phyloP scores from a whole-genome alignment of 2,329 filamentous ascomycete genomes.

The Emergomyces orientalis region DNA sequence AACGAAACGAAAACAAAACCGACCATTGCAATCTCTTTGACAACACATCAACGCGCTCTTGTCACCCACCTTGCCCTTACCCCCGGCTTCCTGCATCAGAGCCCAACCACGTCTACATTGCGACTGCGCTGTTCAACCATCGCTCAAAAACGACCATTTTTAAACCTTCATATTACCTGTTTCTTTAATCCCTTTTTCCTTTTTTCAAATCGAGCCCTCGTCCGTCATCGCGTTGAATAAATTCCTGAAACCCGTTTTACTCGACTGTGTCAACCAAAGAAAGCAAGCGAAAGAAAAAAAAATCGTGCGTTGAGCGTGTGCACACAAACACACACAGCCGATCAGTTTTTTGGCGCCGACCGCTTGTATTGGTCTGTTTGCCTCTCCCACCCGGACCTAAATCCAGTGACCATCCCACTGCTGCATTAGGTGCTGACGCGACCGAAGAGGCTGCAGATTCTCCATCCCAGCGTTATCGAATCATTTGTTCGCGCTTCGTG shows the following conservation, averaged over 20 bases:
- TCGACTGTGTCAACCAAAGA: constrained; percentile 6
- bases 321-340: neutral
- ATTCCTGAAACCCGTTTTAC: neutral
- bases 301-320: neutral
- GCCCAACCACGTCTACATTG: constrained; percentile 14
- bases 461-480: constrained; percentile 29
- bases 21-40: constrained; percentile 10
- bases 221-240: neutral
- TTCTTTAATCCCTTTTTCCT: neutral
- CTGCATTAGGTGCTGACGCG: constrained; percentile 38
- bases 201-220: neutral
- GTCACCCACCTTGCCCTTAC: constrained; percentile 5
- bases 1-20: constrained; percentile 8
- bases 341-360: constrained; percentile 3
- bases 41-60: constrained; percentile 15
- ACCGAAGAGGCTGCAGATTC: constrained; percentile 32
- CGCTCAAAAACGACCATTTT: constrained; percentile 1
- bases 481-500: constrained; percentile 23
- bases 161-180: constrained; percentile 1
- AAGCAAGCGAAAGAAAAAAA: neutral
- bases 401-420: constrained; percentile 12
- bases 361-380: constrained; percentile 8
- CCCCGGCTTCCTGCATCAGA: constrained; percentile 14
- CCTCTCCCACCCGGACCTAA: constrained; percentile 6
- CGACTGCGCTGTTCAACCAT: constrained; percentile 6